A percentile compares a stretch with the other conserved stretches of the same genome.
These are phyloP conservation scores for Naematelia aurantialba DNA, from an alignment of 768 basidiomycete species.

Conservation along the genomic window DNA sequence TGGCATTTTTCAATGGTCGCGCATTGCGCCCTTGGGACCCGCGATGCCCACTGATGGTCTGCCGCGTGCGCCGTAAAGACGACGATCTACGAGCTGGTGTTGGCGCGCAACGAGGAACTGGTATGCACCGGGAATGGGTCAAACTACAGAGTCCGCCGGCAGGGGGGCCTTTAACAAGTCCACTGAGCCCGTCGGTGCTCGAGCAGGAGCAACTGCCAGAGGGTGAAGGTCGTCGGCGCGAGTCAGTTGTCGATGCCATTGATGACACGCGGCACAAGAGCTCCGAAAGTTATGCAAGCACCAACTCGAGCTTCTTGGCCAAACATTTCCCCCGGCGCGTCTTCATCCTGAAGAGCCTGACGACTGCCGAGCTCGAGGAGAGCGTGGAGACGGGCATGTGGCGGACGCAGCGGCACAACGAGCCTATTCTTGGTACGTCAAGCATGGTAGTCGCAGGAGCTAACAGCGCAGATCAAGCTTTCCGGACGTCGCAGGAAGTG, in stretches of 20 bases:
- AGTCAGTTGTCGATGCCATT: conserved; percentile 19
- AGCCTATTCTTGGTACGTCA: conserved; percentile 61
- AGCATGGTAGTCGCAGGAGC: neutral
- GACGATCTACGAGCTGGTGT: conserved; percentile 88
- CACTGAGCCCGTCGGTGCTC: conserved; percentile 23
- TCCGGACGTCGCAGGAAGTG: conserved; percentile 81
- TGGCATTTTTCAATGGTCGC: conserved; percentile 67
- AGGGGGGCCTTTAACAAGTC: conserved; percentile 10
- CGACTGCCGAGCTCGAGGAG: conserved; percentile 73
- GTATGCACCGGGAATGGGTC: conserved; percentile 80
- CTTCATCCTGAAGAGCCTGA: conserved; percentile 86
- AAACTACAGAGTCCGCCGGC: conserved; percentile 55
- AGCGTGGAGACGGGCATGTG: conserved; percentile 75
- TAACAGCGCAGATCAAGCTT: conserved; percentile 68
- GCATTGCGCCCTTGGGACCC: conserved; percentile 67
- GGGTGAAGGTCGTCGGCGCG: conserved; percentile 39
- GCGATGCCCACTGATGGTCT: conserved; percentile 73
- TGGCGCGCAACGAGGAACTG: conserved; percentile 80
- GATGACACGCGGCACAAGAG: conserved; percentile 53
- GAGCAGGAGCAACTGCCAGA: conserved; percentile 40
- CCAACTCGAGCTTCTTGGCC: conserved; percentile 72
- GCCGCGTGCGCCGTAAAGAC: conserved; percentile 71
- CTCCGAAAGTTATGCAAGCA: conserved; percentile 71
- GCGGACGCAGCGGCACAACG: conserved; percentile 92
- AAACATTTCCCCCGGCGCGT: conserved; percentile 80